A percentile compares a stretch with the other conserved stretches of the same genome.
phyloP scores from a whole-genome alignment of 805 yeast species.

The Lachancea thermotolerans region DNA sequence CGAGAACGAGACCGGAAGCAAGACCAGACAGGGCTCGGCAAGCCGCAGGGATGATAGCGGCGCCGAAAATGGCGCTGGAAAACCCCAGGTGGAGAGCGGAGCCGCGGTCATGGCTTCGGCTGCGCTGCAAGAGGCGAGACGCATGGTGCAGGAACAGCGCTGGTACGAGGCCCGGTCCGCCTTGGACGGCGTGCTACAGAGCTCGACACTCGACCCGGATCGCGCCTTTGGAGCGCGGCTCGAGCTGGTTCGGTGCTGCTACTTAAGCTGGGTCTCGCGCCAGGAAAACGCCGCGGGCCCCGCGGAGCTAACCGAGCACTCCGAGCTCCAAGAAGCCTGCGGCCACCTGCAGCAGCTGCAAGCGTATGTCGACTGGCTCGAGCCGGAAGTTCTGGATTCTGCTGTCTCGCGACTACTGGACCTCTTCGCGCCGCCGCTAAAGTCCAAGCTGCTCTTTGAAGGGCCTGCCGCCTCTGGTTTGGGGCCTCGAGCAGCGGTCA shows the following conservation, averaged over 20 bases:
- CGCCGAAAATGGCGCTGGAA: too few species aligned
- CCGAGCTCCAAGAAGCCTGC: background rate
- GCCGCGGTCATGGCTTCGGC: too few species aligned
- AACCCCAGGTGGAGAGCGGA: too few species aligned
- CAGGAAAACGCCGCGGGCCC: too few species aligned
- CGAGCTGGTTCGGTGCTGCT: too few species aligned
- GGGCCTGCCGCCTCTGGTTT: background rate
- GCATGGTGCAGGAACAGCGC: background rate
- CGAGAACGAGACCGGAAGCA: conserved; percentile 15
- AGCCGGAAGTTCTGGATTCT: background rate
- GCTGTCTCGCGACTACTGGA: conserved; percentile 1
- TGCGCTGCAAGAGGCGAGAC: too few species aligned
- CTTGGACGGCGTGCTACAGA: background rate
- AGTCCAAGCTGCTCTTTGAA: conserved; percentile 1
- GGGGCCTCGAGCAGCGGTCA: background rate
- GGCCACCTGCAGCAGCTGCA: background rate
- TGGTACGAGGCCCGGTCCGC: background rate
- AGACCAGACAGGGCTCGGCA: background rate
- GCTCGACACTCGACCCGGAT: too few species aligned
- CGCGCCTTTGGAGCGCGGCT: too few species aligned
- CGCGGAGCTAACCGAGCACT: too few species aligned
- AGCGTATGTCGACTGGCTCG: background rate
- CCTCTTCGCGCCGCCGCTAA: conserved; percentile 4
- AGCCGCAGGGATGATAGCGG: background rate
- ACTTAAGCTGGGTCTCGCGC: too few species aligned